Evolutionary conservation across 202 grass and related monocot genomes (phyloP), one percentile per base, ranked within the genome.

Genomic region (Dendrocalamus latiflorus): DNA sequence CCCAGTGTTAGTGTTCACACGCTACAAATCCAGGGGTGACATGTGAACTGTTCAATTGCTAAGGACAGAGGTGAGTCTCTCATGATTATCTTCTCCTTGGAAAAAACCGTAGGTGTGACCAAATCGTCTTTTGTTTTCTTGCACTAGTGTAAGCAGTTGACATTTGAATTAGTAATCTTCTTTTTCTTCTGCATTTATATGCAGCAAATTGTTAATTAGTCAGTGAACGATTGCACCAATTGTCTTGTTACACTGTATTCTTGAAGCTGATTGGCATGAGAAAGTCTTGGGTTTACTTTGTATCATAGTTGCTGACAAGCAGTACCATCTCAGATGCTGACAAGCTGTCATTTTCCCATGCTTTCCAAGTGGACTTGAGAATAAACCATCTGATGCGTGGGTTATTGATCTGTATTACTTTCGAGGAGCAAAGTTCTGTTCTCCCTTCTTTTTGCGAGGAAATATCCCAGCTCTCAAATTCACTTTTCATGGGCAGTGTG

Each of bases 161-260:
- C 84, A 75, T 90, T 83, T 90, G 80, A 83, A 79, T 83, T 9
- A 70, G 80, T 87, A 59, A 63, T 28, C 13, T 62, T 83, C 0
- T 59, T 58, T n/a, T n/a, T 65, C 36, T 90, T 75, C 28, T 59
- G 41, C 14, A 73, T 49, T 74, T 66, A 72, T 59, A 62, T 47
- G 22, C n/a, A 49, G 42, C 12, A 55, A 21, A 54, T 70, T 18
- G n/a, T 26, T 78, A 22, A 48, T 49, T 81, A 70, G 26, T 36
- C 33, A 26, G 65, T 78, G 54, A 53, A 85, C 78, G 33, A 33
- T 63, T 78, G 65, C 43, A 56, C 24, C 63, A 34, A 28, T 38
- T 67, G 33, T 70, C 44, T 36, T 39, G 74, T 37, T 43, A 51
- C 24, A 68, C 4, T 55, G 60, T 78, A 82, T 44, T 33, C 71